Conservation (phyloP, 225 moss, liverwort and hornwort genomes). For the Rhytidiadelphus loreus region DNA sequence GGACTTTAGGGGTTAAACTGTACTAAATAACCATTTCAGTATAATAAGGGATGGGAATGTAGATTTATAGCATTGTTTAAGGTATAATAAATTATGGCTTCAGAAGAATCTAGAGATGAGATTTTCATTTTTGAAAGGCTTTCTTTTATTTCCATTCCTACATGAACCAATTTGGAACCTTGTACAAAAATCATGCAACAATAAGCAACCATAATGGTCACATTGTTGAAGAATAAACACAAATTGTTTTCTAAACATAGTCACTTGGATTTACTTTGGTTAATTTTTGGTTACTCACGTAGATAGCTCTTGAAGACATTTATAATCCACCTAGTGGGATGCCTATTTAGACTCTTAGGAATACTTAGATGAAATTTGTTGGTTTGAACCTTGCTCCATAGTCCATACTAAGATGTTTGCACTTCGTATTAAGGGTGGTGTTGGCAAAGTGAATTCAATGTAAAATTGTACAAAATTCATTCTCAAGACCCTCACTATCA, state of each 20-base stretch:
- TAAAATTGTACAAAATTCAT: neutral
- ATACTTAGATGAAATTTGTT: neutral
- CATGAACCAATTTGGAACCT: neutral
- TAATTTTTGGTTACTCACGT: rapidly evolving
- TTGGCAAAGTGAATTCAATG: neutral
- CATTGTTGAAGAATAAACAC: neutral
- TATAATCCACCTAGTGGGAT: neutral
- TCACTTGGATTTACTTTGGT: no score
- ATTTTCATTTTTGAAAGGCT: neutral
- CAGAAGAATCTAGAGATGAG: neutral
- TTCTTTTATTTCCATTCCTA: no score
- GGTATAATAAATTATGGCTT: neutral
- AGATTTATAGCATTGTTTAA: neutral
- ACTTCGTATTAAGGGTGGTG: neutral
- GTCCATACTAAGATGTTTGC: neutral
- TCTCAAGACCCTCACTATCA: neutral
- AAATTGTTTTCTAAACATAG: neutral
- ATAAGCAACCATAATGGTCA: rapidly evolving
- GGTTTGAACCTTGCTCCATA: neutral
- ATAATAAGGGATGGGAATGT: neutral
- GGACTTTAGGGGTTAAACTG: no score
- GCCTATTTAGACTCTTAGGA: rapidly evolving
- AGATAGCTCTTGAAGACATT: neutral
- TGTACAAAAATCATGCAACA: neutral
- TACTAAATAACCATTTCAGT: rapidly evolving